Base-by-base conservation (phyloP, 164 flowering plant genomes). In the Macadamia integrifolia region DNA sequence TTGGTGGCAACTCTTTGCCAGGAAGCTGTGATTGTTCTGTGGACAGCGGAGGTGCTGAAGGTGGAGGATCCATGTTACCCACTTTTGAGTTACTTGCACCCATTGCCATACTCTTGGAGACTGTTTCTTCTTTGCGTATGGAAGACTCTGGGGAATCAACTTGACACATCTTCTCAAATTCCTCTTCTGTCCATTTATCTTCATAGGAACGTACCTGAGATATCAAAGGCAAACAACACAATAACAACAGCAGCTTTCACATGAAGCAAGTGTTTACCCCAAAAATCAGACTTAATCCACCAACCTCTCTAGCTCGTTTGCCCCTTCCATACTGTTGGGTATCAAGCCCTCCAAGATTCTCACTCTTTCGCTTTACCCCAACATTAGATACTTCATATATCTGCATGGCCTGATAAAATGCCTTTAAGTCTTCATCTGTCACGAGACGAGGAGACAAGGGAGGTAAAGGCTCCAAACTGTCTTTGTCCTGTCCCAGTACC, bases 111-210 rank as follows among this genome's bases (percentile, higher is more conserved):
- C 65, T 75, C 57, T 62, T 61, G 61, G 78, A 85, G 58, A 62
- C 67, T 6, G 60, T 44, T 66, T 75, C 87, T 59, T 85, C 93
- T 78, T 80, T 85, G 14, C 58, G 23, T 62, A 64, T 74, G 30
- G 90, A 88, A 23, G 92, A 87, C 9, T 79, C 93, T 66, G 98
- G 86, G 14, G 88, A 74, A 11, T 89, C 99, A 67, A 52, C 91
- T 69, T 92, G 91, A 72, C 99, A 95, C 80, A 95, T 55, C 76
- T 88, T 95, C 64, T 95, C 99, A 81, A 95, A 95, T 77, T 95
- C 99, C 72, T 95, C 99, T 80, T 95, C 99, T 17, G 98, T 90
- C 97, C 87, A 85, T 77, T 90, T 97, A 73, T 95, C 99, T 80
- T 92, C 99, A 80, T 95, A 95, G 53, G 98, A 94, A 28, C 99